These are phyloP conservation scores for Claviceps spartinae DNA, from an alignment of 2,329 filamentous ascomycete genomes.

Conservation along the genomic window DNA sequence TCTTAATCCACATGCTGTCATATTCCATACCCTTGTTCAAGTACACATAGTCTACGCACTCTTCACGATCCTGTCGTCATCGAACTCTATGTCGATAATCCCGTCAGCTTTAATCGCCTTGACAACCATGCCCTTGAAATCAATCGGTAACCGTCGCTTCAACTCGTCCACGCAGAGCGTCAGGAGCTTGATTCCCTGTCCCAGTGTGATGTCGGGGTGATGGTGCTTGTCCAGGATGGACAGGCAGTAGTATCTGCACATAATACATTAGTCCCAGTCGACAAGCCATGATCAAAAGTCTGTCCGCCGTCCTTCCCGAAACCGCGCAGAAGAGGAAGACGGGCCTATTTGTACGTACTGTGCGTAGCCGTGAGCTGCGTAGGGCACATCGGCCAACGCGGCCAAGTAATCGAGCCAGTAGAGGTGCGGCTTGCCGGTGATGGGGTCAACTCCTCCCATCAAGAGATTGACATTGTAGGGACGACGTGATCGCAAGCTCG, in stretches of 20 bases:
- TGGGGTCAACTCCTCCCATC: conserved; percentile 84
- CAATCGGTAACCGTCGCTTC: conserved; percentile 90
- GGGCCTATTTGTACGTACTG: conserved; percentile 48
- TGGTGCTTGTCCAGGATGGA: conserved; percentile 98
- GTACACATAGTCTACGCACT: conserved; percentile 29
- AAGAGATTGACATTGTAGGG: conserved; percentile 96
- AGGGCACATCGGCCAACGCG: conserved; percentile 73
- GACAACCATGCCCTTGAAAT: conserved; percentile 94
- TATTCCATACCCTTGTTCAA: conserved; percentile 4
- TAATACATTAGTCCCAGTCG: not conserved
- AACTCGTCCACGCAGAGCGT: conserved; percentile 94
- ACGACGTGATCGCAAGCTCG: conserved; percentile 77
- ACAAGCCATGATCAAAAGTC: not conserved
- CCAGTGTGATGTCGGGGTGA: conserved; percentile 81
- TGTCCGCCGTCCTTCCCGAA: not conserved
- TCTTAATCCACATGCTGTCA: conserved; percentile 24
- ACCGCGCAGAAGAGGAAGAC: not conserved
- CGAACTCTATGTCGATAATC: conserved; percentile 70
- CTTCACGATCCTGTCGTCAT: conserved; percentile 63
- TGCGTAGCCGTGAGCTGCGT: conserved; percentile 94
- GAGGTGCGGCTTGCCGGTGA: conserved; percentile 77
- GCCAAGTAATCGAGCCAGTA: conserved; percentile 98
- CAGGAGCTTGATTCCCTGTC: conserved; percentile 82
- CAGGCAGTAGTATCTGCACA: conserved; percentile 78
- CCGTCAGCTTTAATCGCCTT: conserved; percentile 95